A percentile compares a stretch with the other conserved stretches of the same genome.
Evolutionary conservation across 2,329 filamentous ascomycete species (phyloP).

Genomic region (Colletotrichum sp.): DNA sequence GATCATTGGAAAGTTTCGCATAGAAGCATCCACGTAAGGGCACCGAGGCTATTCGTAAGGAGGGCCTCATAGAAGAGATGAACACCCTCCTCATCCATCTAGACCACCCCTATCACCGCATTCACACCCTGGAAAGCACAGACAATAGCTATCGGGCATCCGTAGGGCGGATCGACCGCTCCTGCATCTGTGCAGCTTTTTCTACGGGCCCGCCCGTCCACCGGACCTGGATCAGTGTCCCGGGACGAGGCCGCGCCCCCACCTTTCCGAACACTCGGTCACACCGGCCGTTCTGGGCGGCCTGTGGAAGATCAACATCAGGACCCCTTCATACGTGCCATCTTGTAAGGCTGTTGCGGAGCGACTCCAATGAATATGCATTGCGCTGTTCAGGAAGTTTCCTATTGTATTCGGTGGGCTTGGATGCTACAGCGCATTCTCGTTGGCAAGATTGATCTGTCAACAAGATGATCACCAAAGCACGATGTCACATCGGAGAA

Average conservation of each 20-base stretch:
- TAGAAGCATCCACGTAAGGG: neutral
- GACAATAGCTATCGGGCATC: neutral
- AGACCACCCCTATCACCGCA: neutral
- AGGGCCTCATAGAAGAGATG: neutral
- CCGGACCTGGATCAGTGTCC: neutral
- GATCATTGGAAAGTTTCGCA: neutral
- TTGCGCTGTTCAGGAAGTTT: neutral
- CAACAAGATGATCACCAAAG: neutral
- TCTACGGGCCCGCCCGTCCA: neutral
- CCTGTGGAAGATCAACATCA: neutral
- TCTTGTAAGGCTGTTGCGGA: neutral
- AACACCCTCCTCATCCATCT: neutral
- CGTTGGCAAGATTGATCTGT: neutral
- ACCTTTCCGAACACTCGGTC: neutral
- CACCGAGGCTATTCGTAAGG: neutral
- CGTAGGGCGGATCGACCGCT: neutral
- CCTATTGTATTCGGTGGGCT: neutral
- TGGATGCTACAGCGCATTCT: neutral
- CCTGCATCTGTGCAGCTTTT: neutral
- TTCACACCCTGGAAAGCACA: neutral
- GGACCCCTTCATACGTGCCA: neutral
- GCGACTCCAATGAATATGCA: neutral
- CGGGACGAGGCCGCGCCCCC: neutral
- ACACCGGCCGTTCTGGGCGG: neutral
- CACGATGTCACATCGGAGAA: neutral